Evolutionary conservation across 768 basidiomycete species (phyloP), one percentile per base, ranked within the genome.

Genomic region (Lyophyllum shimeji): DNA sequence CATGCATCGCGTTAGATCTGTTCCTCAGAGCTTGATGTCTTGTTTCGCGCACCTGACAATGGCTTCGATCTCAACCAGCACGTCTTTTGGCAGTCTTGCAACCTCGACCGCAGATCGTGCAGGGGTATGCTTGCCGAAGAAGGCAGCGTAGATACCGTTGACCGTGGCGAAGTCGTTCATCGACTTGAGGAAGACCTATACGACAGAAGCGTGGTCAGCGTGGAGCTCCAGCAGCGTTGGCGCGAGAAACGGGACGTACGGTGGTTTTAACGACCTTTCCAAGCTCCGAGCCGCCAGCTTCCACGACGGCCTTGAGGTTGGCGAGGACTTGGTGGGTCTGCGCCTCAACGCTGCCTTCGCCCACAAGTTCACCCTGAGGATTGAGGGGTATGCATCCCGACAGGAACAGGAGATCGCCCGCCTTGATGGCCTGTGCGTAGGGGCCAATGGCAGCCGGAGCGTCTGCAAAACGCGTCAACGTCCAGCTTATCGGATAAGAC

Each of bases 61-160:
- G 57, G 84, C 86, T 72, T 98, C 96, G 53, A 98, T 83, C 79
- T 98, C 96, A 49, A 97, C 86, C 33, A 95, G 77, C 8, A 93
- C 95, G 65, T 94, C 91, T 69, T 88, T 92, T 9, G 96, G 96
- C 51, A 98, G 80, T 44, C 93, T 79, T 31, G 88, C 77, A 29
- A 94, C 93, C 75, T 98, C 93, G 50, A 99, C 92, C 29, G 90
- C 85, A 27, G 94, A 94, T 58, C 97, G 80, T 3, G 97, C 95
- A 46, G 97, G 96, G 71, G 91, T 95, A 75, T 95, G 91, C 29
- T 83, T 80, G 9, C 91, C 94, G 68, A 98, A 98, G 73, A 91
- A 88, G 52, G 82, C 76, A 33, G 82, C 82, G 69, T 97, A 98
- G 59, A 94, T 77, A 15, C 72, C 82, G 70, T 98, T 98, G 64